Conservation (phyloP, 805 yeast species). For the Candida suzukii region DNA sequence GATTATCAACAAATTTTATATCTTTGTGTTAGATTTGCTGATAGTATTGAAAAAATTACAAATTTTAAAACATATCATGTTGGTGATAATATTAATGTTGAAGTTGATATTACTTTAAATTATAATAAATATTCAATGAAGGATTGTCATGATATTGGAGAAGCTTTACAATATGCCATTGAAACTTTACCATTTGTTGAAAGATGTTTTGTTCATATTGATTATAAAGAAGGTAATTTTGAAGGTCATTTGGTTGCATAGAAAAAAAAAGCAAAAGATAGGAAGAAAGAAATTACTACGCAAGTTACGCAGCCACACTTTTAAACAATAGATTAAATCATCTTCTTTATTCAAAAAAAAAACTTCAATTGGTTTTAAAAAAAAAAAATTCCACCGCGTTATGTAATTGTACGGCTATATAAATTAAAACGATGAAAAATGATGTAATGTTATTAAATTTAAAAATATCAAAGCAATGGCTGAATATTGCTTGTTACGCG, state of each 20-base stretch:
- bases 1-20: slow-evolving; percentile 65
- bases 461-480: too few species aligned
- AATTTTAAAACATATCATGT: slow-evolving; percentile 68
- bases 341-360: not conserved
- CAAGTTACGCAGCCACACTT: too few species aligned
- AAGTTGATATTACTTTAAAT: slow-evolving; percentile 58
- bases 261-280: too few species aligned
- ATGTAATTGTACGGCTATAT: too few species aligned
- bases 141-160: slow-evolving; percentile 77
- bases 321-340: not conserved
- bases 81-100: slow-evolving; percentile 71
- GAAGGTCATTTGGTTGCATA: slow-evolving; percentile 25
- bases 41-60: slow-evolving; percentile 55
- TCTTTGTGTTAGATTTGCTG: slow-evolving; percentile 62
- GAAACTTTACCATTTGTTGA: slow-evolving; percentile 75
- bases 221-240: slow-evolving; percentile 38
- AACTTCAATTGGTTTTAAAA: too few species aligned
- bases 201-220: slow-evolving; percentile 77
- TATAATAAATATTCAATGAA: slow-evolving; percentile 43
- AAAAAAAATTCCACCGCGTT: too few species aligned
- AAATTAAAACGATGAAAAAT: too few species aligned
- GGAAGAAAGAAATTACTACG: not conserved
- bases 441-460: too few species aligned
- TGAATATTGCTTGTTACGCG: too few species aligned
- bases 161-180: slow-evolving; percentile 71